Conservation (phyloP, 208 protist genomes). For the Phytomonas francai region DNA sequence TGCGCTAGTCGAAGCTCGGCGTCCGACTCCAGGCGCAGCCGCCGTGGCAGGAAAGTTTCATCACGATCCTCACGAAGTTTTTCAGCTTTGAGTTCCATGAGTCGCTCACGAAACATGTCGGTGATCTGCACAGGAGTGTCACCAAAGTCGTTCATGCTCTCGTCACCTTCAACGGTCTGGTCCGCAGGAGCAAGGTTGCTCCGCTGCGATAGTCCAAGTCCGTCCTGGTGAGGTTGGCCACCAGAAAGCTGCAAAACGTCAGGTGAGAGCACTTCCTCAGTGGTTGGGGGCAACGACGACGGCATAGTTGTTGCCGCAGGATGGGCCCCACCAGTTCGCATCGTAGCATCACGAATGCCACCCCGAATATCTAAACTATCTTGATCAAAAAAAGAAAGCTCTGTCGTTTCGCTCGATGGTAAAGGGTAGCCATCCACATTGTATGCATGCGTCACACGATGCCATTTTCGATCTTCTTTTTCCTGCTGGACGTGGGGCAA, state of each 20-base stretch:
- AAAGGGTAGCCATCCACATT: conserved; percentile 46
- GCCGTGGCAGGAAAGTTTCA: conserved; percentile 63
- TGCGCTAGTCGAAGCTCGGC: conserved; percentile 20
- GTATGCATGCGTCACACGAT: conserved; percentile 35
- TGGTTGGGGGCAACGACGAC: not conserved
- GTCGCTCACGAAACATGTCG: conserved; percentile 81
- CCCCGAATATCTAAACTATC: conserved; percentile 67
- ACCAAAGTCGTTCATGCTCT: conserved; percentile 39
- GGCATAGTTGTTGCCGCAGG: not conserved
- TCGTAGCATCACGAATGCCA: conserved; percentile 13
- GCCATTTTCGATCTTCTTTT: conserved; percentile 30
- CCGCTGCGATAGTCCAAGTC: conserved; percentile 27
- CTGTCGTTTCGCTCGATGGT: conserved; percentile 5
- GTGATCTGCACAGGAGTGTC: conserved; percentile 82
- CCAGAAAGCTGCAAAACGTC: conserved; percentile 72
- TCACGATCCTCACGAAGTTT: conserved; percentile 67
- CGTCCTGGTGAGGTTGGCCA: conserved; percentile 41
- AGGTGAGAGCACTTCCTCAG: conserved; percentile 34
- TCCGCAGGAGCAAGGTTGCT: conserved; percentile 73
- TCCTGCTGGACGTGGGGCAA: conserved; percentile 23
- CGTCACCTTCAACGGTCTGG: conserved; percentile 53
- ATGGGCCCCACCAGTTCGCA: not conserved
- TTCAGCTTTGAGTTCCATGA: conserved; percentile 83
- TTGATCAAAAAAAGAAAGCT: conserved; percentile 69
- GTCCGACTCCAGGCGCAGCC: conserved; percentile 34